Base-by-base conservation (phyloP, 2,329 filamentous ascomycete species). In the Calycina herbarum region DNA sequence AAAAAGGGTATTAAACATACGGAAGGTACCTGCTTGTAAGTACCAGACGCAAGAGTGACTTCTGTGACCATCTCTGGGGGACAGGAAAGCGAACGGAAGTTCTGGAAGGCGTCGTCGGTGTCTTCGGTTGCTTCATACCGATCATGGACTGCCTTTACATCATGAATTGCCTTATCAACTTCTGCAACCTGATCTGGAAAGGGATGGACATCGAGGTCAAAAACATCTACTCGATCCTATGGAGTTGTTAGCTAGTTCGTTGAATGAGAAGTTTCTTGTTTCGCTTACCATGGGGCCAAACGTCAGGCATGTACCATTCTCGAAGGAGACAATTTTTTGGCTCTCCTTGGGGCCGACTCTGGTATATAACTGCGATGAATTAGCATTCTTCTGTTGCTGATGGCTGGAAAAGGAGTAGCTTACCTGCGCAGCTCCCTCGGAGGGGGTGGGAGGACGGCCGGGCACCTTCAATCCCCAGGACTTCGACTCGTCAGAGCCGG, bases 371-470 rank as follows among this genome's bases (percentile, higher is more conserved):
- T 70, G 45, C 29, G 27, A 29, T 42, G 51, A 38, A 15, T 58
- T 51, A 48, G 51, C 31, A 51, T 13, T 45, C 10, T 60, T 54
- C 57, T 54, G 2, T 40, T 62, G 42, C 35, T 13, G n/a, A 35
- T 56, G 15, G 57, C 5, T 33, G 15, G 11, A 31, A n/a, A 38
- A 7, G 35, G 6, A 10, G 20, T n/a, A 27, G 29, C 56, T 63
- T 71, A 73, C 73, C 38, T 73, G 71, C 4, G 73, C 73, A 54
- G 64, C 62, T 20, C 73, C 73, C 20, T 74, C 72, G 6, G 64
- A 68, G 5, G 73, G 73, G 5, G 73, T 74, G 20, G 64, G 59
- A 27, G 72, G 70, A 17, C 73, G 61, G n/a, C 71, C 71, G 17
- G 71, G 72, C 4, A 70, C 68, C 24, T 64, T 67, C 3, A 74